These are phyloP conservation scores for Powellomyces hirtus DNA, from an alignment of 192 early-diverging fungal species.

Conservation along the genomic window DNA sequence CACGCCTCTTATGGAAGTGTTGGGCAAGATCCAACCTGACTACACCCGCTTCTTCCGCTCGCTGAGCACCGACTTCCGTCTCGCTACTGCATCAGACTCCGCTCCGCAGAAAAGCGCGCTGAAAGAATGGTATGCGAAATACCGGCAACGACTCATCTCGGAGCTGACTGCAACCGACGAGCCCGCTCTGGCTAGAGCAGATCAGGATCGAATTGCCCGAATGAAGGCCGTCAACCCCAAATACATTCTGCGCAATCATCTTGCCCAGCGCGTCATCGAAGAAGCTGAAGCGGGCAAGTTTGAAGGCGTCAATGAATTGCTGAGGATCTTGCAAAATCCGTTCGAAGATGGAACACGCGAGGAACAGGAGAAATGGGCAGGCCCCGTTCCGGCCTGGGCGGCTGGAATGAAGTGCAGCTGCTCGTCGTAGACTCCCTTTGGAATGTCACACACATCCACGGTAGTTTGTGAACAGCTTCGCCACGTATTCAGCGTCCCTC, in stretches of 20 bases:
- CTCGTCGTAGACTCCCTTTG: conserved; percentile 73
- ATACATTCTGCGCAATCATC: conserved; percentile 65
- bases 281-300: conserved; percentile 33
- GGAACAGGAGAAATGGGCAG: conserved; percentile 35
- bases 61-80: conserved; percentile 35
- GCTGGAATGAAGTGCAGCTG: conserved; percentile 69
- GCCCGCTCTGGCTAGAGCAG: conserved; percentile 9
- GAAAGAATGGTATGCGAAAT: conserved; percentile 55
- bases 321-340: conserved; percentile 33
- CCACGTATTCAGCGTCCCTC: too few species aligned
- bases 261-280: conserved; percentile 53
- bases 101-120: conserved; percentile 56
- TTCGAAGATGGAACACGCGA: conserved; percentile 35
- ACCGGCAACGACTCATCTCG: conserved; percentile 54
- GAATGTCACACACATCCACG: too few species aligned
- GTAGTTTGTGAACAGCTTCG: too few species aligned
- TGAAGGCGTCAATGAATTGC: conserved; percentile 15
- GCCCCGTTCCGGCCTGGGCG: conserved; percentile 57
- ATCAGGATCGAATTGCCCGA: conserved; percentile 32
- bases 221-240: conserved; percentile 76
- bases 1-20: conserved; percentile 67
- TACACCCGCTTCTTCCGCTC: conserved; percentile 74
- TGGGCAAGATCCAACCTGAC: conserved; percentile 63
- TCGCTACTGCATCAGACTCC: not conserved
- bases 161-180: conserved; percentile 18